Evolutionary conservation across 2,329 filamentous ascomycete genomes (phyloP).

Genomic region (Ploettnerulaceae sp.): DNA sequence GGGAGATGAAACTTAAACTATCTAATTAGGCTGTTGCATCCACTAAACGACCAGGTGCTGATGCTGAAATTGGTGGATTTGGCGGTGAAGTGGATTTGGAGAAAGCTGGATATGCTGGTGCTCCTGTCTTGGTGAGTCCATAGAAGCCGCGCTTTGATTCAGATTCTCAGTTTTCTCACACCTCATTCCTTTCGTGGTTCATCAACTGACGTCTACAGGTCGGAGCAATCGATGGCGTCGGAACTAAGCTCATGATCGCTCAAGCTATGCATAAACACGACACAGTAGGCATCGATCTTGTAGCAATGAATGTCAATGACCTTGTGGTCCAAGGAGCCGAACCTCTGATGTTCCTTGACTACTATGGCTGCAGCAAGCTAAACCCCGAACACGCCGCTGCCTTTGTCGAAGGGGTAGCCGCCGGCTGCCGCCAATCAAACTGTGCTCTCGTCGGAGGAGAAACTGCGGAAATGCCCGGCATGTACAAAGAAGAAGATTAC

Average conservation of each 20-base stretch:
- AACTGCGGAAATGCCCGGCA: slow-evolving; percentile 96
- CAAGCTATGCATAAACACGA: slow-evolving; percentile 86
- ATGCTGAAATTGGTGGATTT: slow-evolving; percentile 92
- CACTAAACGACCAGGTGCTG: slow-evolving; percentile 79
- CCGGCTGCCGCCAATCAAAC: slow-evolving; percentile 77
- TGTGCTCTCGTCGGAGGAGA: slow-evolving; percentile 95
- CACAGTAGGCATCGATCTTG: slow-evolving; percentile 92
- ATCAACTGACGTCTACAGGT: slow-evolving; percentile 36
- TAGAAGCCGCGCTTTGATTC: not conserved
- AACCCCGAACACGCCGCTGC: slow-evolving; percentile 70
- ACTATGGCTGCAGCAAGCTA: slow-evolving; percentile 89
- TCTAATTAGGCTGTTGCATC: slow-evolving; percentile 61
- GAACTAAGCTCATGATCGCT: slow-evolving; percentile 94
- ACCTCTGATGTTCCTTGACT: slow-evolving; percentile 94
- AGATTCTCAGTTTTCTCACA: no score
- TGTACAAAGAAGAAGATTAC: slow-evolving; percentile 80
- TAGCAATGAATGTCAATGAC: slow-evolving; percentile 98
- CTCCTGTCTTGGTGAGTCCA: slow-evolving; percentile 61
- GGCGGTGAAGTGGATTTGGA: slow-evolving; percentile 80
- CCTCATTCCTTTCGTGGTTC: not conserved
- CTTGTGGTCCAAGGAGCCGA: slow-evolving; percentile 93
- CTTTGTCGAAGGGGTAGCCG: slow-evolving; percentile 89
- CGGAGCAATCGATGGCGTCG: slow-evolving; percentile 93
- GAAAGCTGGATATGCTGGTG: slow-evolving; percentile 65
- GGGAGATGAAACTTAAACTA: not conserved